These are phyloP conservation scores for Ceratocystis albifundus DNA, from an alignment of 2,329 filamentous ascomycete genomes.

Conservation along the genomic window DNA sequence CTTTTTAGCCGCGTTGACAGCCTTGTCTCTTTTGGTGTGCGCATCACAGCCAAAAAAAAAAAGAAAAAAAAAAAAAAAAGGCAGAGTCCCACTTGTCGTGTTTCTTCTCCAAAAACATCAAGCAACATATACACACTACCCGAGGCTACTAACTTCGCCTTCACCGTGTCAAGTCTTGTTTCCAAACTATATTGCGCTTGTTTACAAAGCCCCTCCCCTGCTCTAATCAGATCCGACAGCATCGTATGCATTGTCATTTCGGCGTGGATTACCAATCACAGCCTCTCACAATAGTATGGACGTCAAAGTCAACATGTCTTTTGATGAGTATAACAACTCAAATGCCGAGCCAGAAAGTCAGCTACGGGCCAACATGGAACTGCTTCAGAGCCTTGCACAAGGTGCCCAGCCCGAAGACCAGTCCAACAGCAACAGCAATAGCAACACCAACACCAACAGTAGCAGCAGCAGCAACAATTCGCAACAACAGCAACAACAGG, in stretches of 20 bases:
- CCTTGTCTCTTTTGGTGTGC: constrained; percentile 10
- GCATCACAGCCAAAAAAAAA: constrained; percentile 10
- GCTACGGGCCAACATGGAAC: constrained; percentile 20
- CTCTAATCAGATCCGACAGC: neutral
- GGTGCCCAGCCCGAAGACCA: constrained; percentile 13
- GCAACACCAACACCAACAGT: neutral
- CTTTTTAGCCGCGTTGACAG: neutral
- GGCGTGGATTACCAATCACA: neutral
- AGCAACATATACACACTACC: neutral
- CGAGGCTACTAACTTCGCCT: neutral
- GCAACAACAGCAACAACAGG: neutral
- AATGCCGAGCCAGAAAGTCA: constrained; percentile 12
- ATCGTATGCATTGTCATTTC: neutral
- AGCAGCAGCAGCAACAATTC: neutral
- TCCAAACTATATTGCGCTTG: neutral
- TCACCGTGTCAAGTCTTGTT: neutral
- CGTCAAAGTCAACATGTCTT: constrained; percentile 16
- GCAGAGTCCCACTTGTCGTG: neutral
- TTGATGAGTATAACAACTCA: constrained; percentile 17
- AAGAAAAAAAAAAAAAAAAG: constrained; percentile 6
- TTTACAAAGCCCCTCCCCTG: neutral
- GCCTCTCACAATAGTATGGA: neutral
- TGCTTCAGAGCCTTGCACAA: constrained; percentile 19
- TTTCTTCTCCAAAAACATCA: constrained; percentile 3
- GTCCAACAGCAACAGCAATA: neutral